Base-by-base conservation (phyloP, 306 rosid species). In the Cicer arietinum region DNA sequence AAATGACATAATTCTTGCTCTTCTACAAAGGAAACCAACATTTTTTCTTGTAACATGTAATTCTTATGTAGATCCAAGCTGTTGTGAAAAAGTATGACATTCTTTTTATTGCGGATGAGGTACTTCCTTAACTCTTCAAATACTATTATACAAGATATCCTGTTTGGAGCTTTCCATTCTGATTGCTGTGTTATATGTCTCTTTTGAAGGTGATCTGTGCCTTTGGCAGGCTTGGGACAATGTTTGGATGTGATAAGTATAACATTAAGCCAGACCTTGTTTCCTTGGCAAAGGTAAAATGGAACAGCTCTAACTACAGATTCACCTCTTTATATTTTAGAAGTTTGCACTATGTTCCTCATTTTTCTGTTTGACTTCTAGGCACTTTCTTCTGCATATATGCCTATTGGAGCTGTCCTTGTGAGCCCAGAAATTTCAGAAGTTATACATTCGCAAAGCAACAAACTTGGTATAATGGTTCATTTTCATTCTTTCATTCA, bases 21-120 rank as follows among this genome's bases (percentile, higher is more conserved):
- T 35, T 7, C 7, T 6, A 10, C 37, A 46, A 6, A 43, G 35
- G 35, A 12, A 46, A 45, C 16, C 40, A 48, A 43, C 3, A 30
- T 17, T 53, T 20, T 69, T 50, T 39, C 56, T 60, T 47, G 64
- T 37, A 17, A 5, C 51, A 44, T 85, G 77, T 84, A 45, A 48
- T 85, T 64, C 64, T 70, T 48, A 5, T 82, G 84, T 82, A 94
- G 99, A 76, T 94, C 84, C 99, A 94, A 90, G 91, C 93, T 10
- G 82, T 94, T 14, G 77, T 94, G 76, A 94, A 92, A 89, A 92
- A 94, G 90, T 92, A 92, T 79, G 99, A 90, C 85, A 92, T 94
- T 80, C 97, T 94, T 79, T 86, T 94, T 65, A 92, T 94, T 80
- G 97, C 96, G 6, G 97, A 94, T 62, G 99, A 94, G 99, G 97